A percentile compares a stretch with the other conserved stretches of the same genome.
Evolutionary conservation across 805 yeast genomes (phyloP).

Genomic region (Saccharomycopsis olivae): DNA sequence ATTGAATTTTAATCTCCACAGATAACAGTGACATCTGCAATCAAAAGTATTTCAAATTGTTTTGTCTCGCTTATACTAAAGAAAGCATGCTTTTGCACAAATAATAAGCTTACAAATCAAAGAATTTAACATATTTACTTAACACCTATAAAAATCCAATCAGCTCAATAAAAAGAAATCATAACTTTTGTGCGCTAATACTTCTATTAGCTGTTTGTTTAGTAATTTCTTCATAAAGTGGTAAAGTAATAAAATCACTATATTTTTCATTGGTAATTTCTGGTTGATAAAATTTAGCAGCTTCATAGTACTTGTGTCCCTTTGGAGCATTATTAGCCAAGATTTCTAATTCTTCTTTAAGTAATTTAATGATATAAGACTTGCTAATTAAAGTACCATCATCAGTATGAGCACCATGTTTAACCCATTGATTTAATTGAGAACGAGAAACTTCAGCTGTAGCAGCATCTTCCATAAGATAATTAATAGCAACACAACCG

Average conservation of each 20-base stretch:
- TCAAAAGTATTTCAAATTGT: too few species aligned
- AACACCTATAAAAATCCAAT: too few species aligned
- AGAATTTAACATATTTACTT: too few species aligned
- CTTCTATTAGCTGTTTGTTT: constrained; percentile 19
- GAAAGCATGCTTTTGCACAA: too few species aligned
- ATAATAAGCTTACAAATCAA: too few species aligned
- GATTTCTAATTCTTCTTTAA: constrained; percentile 46
- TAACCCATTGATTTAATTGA: constrained; percentile 68
- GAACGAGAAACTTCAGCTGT: constrained; percentile 71
- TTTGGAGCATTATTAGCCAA: constrained; percentile 36
- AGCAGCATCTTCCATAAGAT: constrained; percentile 71
- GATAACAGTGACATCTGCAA: too few species aligned
- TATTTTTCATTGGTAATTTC: constrained; percentile 53
- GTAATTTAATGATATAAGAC: constrained; percentile 37
- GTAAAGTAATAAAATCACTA: constrained; percentile 56
- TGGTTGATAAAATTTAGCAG: constrained; percentile 50
- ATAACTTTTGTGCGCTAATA: constrained; percentile 12
- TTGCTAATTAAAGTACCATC: constrained; percentile 44
- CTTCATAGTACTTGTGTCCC: constrained; percentile 38
- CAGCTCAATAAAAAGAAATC: too few species aligned
- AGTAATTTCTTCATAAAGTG: constrained; percentile 48
- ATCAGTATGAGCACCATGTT: constrained; percentile 46
- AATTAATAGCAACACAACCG: constrained; percentile 68
- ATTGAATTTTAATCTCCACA: too few species aligned
- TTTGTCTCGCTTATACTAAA: too few species aligned